Evolutionary conservation across 1,284 basidiomycete genomes (phyloP), one percentile per base, ranked within the genome.

Genomic region (Nidula niveotomentosa): DNA sequence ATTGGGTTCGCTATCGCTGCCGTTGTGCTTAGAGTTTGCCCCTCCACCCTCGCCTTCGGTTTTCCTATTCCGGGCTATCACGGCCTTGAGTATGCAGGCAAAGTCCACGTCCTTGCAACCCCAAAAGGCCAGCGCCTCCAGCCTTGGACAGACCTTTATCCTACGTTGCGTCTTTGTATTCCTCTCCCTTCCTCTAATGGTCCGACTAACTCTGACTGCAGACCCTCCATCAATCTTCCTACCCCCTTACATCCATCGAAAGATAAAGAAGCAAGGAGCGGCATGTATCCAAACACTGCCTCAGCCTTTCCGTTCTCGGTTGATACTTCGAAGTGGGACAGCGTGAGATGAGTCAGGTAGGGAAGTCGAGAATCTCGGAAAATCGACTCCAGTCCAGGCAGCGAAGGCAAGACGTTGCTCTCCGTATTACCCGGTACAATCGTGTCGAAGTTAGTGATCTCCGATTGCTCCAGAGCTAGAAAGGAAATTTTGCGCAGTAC

Each of bases 101-200:
- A 76, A 69, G 39, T 70, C 61, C 52, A 83, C 65, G 59, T 81
- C 78, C 41, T 65, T 55, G 63, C 81, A 84, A 49, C 70, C 70
- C 76, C 76, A 80, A 51, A 85, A 69, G 30, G 76, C 69, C 37
- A 84, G 65, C 15, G 74, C 70, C 58, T 78, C 76, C 49, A 85
- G 70, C 12, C 69, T 69, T 15, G 82, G 78, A 60, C 83, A 84
- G 48, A 76, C 64, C 51, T 68, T 71, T 56, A 72, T 69, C 67
- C 71, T 60, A 67, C 69, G 57, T 30, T 56, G 36, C 15, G 37
- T 17, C 12, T 43, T 43, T 49, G 47, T 37, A 36, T 6, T 35
- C 44, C 36, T 18, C 43, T 48, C 18, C 41, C 41, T 46, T 13
- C 43, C 13, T 17, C 36, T 61, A 53, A 55, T 56, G 47, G 55